phyloP scores from a whole-genome alignment of 768 basidiomycete species.

The Phlebiopsis flavidoalba region DNA sequence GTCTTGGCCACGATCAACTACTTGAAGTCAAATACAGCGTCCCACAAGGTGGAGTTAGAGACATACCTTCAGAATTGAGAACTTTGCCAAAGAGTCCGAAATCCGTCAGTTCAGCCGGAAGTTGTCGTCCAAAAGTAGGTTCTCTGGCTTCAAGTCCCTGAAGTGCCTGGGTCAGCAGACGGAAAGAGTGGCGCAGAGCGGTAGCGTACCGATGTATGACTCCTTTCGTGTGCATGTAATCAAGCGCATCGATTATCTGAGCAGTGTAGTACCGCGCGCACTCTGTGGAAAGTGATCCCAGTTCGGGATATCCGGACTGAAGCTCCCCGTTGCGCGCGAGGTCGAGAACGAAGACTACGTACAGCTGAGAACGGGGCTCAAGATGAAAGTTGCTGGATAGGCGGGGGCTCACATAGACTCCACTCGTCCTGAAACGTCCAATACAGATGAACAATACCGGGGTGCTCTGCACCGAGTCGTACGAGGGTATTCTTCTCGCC shows the following conservation, averaged over 20 bases:
- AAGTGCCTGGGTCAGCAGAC: not conserved
- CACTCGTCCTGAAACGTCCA: conserved; percentile 84
- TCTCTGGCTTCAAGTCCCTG: conserved; percentile 82
- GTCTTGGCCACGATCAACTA: conserved; percentile 56
- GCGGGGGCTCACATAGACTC: conserved; percentile 62
- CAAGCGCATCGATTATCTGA: conserved; percentile 83
- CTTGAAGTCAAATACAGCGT: conserved; percentile 10
- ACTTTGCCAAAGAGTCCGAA: conserved; percentile 91
- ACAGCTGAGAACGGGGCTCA: conserved; percentile 2
- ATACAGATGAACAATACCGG: conserved; percentile 75
- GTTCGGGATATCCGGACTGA: conserved; percentile 63
- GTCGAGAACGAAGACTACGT: conserved; percentile 73
- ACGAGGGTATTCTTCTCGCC: conserved; percentile 74
- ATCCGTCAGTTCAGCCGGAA: conserved; percentile 91
- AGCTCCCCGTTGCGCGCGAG: conserved; percentile 75
- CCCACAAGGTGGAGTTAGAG: conserved; percentile 10
- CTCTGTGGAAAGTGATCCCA: conserved; percentile 80
- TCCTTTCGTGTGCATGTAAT: conserved; percentile 86
- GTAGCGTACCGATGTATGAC: conserved; percentile 73
- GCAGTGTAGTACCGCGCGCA: conserved; percentile 86
- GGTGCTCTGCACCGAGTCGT: conserved; percentile 59
- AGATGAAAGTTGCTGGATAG: not conserved
- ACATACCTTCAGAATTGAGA: conserved; percentile 50
- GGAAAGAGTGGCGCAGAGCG: not conserved
- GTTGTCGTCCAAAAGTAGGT: conserved; percentile 81